Conservation (phyloP, 306 rosid species). For the Fagus sylvatica region DNA sequence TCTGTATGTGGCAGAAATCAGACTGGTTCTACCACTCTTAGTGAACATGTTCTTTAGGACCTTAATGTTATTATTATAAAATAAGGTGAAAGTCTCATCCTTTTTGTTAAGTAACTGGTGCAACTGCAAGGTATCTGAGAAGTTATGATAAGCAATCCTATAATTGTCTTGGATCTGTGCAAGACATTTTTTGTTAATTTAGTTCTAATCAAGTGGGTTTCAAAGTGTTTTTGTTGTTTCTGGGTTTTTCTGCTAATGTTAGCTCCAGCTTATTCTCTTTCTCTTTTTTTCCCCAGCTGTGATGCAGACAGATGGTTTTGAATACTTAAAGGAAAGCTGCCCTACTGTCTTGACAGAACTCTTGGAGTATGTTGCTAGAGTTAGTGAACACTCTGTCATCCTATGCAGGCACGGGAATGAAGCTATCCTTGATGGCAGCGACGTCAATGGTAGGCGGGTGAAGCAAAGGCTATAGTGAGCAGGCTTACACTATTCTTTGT, state of each 20-base stretch:
- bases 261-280: constrained; percentile 5
- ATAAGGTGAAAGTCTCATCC: background rate
- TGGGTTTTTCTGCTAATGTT: constrained; percentile 2
- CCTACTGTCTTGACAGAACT: constrained; percentile 80
- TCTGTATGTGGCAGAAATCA: background rate
- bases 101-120: background rate
- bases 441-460: constrained; percentile 87
- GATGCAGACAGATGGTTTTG: constrained; percentile 90
- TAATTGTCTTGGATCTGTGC: background rate
- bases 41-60: background rate
- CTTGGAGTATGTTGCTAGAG: constrained; percentile 82
- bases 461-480: constrained; percentile 70
- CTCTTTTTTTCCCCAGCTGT: constrained; percentile 55
- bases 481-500: constrained; percentile 19
- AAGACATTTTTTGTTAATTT: background rate
- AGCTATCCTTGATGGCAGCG: constrained; percentile 74
- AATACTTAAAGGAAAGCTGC: constrained; percentile 87
- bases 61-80: background rate
- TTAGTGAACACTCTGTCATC: constrained; percentile 62
- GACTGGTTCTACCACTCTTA: background rate
- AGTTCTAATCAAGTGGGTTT: background rate
- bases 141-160: background rate
- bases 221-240: background rate
- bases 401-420: constrained; percentile 66
- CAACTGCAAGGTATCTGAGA: background rate